A percentile compares a stretch with the other conserved stretches of the same genome.
phyloP scores from a whole-genome alignment of 768 basidiomycete species.

The Lactarius sanguifluus region DNA sequence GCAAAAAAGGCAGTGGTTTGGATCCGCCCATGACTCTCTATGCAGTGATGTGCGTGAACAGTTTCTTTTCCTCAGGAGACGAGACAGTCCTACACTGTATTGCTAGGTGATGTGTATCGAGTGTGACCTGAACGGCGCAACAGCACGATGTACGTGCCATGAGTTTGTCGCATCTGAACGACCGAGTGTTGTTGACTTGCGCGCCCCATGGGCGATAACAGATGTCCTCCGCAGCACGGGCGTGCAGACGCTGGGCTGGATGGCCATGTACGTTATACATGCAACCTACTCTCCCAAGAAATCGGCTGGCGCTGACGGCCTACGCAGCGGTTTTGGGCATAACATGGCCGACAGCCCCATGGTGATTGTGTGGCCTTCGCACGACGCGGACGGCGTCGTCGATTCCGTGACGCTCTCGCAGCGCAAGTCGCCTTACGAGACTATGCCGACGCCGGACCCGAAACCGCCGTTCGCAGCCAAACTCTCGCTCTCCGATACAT shows the following conservation, averaged over 20 bases:
- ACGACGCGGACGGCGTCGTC: slow-evolving; percentile 42
- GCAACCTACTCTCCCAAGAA: slow-evolving; percentile 2
- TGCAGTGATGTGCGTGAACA: slow-evolving; percentile 14
- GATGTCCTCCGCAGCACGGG: slow-evolving; percentile 30
- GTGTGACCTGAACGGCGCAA: slow-evolving; percentile 17
- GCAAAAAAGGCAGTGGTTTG: background rate
- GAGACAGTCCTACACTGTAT: background rate
- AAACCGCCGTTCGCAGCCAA: slow-evolving; percentile 55
- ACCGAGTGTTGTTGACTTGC: background rate
- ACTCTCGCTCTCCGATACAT: slow-evolving; percentile 35
- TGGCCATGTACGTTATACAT: slow-evolving; percentile 30
- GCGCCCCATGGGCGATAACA: background rate
- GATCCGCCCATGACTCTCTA: slow-evolving; percentile 9
- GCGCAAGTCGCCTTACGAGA: slow-evolving; percentile 49
- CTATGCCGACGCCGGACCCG: slow-evolving; percentile 56
- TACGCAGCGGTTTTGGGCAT: slow-evolving; percentile 55
- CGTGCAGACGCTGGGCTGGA: slow-evolving; percentile 30
- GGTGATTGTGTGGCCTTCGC: slow-evolving; percentile 74
- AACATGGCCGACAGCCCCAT: slow-evolving; percentile 58
- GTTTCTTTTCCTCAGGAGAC: background rate
- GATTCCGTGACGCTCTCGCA: slow-evolving; percentile 61
- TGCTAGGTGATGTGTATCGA: slow-evolving; percentile 25
- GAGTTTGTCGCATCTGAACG: background rate
- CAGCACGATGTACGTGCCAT: slow-evolving; percentile 20
- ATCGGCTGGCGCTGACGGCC: background rate